A percentile compares a stretch with the other conserved stretches of the same genome.
Evolutionary conservation across 2,329 filamentous ascomycete genomes (phyloP).

Genomic region (Aspergillus persii): DNA sequence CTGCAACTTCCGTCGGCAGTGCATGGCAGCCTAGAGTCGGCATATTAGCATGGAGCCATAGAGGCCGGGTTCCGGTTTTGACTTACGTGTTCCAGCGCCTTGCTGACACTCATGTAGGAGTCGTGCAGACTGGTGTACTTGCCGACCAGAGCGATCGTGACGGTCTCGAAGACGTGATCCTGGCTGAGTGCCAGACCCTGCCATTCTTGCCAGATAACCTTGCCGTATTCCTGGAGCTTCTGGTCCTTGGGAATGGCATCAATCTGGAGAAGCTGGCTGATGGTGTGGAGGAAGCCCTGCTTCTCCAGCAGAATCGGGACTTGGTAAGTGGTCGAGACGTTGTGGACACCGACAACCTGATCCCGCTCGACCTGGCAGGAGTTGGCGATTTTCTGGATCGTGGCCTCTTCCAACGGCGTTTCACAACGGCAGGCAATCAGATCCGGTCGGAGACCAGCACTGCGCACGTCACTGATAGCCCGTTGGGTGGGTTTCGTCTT

Average conservation of each 20-base stretch:
- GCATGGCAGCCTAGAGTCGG: conserved; percentile 63
- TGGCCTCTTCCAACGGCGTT: conserved; percentile 66
- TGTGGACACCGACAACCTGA: conserved; percentile 82
- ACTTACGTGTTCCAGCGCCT: conserved; percentile 75
- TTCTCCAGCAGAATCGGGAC: conserved; percentile 88
- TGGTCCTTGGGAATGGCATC: conserved; percentile 55
- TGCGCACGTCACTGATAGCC: conserved; percentile 79
- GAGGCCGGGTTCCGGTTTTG: not conserved
- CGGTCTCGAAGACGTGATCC: conserved; percentile 64
- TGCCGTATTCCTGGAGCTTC: conserved; percentile 60
- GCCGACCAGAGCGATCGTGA: conserved; percentile 83
- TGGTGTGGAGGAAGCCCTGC: conserved; percentile 69
- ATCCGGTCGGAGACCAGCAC: conserved; percentile 71
- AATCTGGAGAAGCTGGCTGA: conserved; percentile 65
- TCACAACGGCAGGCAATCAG: conserved; percentile 94
- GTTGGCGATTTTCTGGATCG: conserved; percentile 82
- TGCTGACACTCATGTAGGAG: conserved; percentile 79
- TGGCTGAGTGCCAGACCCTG: conserved; percentile 66
- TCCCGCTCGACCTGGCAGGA: conserved; percentile 83
- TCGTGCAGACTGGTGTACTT: conserved; percentile 87
- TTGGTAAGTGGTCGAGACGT: conserved; percentile 89
- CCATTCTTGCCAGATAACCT: conserved; percentile 76
- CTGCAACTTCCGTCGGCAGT: conserved; percentile 73
- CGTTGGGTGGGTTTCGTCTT: conserved; percentile 98
- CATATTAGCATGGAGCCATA: not conserved